These are phyloP conservation scores for Elongisporangium senticosum DNA, from an alignment of 352 stramenopile genomes.

Conservation along the genomic window DNA sequence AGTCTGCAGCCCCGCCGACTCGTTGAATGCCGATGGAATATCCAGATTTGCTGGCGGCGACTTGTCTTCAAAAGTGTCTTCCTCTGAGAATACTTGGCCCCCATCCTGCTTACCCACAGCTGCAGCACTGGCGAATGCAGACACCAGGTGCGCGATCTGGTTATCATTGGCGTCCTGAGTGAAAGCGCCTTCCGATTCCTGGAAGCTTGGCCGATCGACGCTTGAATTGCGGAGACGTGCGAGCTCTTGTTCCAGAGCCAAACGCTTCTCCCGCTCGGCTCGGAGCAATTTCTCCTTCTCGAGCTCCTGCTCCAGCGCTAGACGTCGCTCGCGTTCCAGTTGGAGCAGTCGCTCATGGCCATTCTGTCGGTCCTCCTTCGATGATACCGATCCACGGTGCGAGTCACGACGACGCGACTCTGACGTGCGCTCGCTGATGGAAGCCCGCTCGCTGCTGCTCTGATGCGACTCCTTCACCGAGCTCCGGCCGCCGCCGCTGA, in stretches of 20 bases:
- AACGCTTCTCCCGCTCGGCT: neutral
- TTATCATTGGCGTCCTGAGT: neutral
- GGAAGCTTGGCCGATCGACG: neutral
- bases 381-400: neutral
- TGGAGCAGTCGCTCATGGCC: neutral
- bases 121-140: neutral
- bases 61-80: neutral
- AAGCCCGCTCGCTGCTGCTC: conserved; percentile 1
- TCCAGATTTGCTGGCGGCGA: neutral
- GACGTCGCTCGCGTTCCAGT: neutral
- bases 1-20: neutral
- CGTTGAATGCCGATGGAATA: neutral
- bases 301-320: neutral
- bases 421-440: neutral
- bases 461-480: neutral
- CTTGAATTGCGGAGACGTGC: neutral
- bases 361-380: neutral
- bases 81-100: neutral
- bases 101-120: neutral
- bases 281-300: neutral
- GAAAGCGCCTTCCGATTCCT: neutral
- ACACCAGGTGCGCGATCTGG: neutral
- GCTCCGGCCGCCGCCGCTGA: neutral
- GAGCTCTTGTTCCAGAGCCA: neutral
- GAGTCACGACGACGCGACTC: neutral